Base-by-base conservation (phyloP, 495 filamentous ascomycete genomes). In the Penicillium macrosclerotiorum region DNA sequence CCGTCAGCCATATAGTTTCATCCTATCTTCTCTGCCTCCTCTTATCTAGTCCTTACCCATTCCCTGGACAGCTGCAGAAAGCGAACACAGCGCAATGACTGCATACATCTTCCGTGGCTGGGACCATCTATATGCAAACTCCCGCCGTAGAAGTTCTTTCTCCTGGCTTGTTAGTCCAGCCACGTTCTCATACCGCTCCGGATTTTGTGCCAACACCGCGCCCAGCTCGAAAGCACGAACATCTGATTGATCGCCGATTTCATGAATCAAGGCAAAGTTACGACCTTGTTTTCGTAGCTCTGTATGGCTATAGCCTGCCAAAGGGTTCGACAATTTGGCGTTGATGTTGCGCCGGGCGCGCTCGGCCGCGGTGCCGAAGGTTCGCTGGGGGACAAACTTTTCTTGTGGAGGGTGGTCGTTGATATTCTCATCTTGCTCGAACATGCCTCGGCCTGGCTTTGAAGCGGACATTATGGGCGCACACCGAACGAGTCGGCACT, bases 81-180 rank as follows among this genome's bases (percentile, higher is more conserved):
- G 67, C 1, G 84, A 84, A 45, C 82, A 85, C 29, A 85, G 57
- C 8, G 77, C 64, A 52, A 85, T 81, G 30, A 89, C 76, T 5
- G 86, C 69, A 56, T 86, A 89, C 59, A 90, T 81, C 4, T 80
- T 69, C 51, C 57, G 71, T 0, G 88, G 86, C 54, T 91, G 86
- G 2, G 76, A 77, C 88, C 88, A 91, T 46, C 80, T 81, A 62
- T 88, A 73, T 0, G 72, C 77, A 42, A 79, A 73, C 59, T 90
- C 88, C 19, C 74, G 74, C 12, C 75, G 64, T 35, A 90, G 59
- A 4, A 81, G 62, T n/a, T 74, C 67, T 20, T 64, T 69, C 52
- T 90, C 86, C 5, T 76, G 68, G 4, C 65, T 64, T 11, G 72
- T 81, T 37, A 88, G 65, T 13, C 72, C 80, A 4, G 67, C 54